These are phyloP conservation scores for Talaromyces sp. DNA, from an alignment of 2,329 filamentous ascomycete species.

Conservation along the genomic window DNA sequence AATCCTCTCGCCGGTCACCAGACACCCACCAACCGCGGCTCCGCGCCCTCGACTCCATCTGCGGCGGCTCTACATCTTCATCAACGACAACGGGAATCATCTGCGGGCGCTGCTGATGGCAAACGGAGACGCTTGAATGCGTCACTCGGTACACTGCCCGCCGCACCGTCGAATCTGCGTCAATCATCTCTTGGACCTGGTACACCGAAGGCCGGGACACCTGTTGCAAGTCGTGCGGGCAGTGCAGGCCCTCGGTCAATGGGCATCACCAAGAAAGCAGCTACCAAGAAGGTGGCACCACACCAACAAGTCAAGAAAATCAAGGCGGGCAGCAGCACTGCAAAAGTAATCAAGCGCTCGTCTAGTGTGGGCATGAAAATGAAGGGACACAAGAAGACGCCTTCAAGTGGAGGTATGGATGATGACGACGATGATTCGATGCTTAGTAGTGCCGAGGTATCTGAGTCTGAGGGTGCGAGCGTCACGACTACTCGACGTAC, in stretches of 20 bases:
- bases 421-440: slow-evolving; percentile 54
- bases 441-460: slow-evolving; percentile 49
- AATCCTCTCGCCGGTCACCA: slow-evolving; percentile 40
- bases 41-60: slow-evolving; percentile 45
- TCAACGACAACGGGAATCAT: slow-evolving; percentile 53
- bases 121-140: slow-evolving; percentile 58
- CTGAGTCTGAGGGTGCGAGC: slow-evolving; percentile 44
- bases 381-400: slow-evolving; percentile 42
- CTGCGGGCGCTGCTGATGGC: slow-evolving; percentile 51
- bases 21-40: slow-evolving; percentile 37
- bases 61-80: slow-evolving; percentile 39
- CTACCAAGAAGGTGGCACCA: slow-evolving; percentile 54
- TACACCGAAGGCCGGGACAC: slow-evolving; percentile 60
- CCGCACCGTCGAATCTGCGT: slow-evolving; percentile 53
- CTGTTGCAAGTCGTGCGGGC: slow-evolving; percentile 52
- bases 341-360: slow-evolving; percentile 42
- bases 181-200: slow-evolving; percentile 61
- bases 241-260: slow-evolving; percentile 53
- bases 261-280: slow-evolving; percentile 42
- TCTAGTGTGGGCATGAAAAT: slow-evolving; percentile 40
- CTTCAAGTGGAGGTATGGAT: slow-evolving; percentile 35
- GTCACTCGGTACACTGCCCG: slow-evolving; percentile 52
- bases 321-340: slow-evolving; percentile 31
- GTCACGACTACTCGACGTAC: slow-evolving; percentile 22
- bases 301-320: slow-evolving; percentile 49